A percentile compares a stretch with the other conserved stretches of the same genome.
Evolutionary conservation across 352 stramenopile genomes (phyloP).

Genomic region (Saprolegnia parasitica): DNA sequence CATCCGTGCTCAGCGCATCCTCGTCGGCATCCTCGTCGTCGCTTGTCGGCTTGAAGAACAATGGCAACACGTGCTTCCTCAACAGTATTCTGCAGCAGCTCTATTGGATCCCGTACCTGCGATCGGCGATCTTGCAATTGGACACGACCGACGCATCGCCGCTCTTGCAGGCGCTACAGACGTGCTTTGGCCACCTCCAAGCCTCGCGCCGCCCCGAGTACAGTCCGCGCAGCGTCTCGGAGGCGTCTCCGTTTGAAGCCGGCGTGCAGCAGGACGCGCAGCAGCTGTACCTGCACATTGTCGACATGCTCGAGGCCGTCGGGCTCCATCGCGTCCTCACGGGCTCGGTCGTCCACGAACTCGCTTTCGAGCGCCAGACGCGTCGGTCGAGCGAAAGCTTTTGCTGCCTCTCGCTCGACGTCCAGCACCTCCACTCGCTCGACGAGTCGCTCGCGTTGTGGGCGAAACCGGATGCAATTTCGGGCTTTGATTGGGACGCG

Average conservation of each 20-base stretch:
- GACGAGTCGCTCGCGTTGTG: conserved; percentile 15
- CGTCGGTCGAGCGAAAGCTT: background rate
- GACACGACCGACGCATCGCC: background rate
- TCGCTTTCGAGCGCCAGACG: background rate
- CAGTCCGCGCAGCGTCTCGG: background rate
- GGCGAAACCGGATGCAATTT: background rate
- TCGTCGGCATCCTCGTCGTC: background rate
- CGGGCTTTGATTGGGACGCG: conserved; percentile 8
- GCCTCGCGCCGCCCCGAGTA: too few relatives aligned
- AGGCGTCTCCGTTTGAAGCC: background rate
- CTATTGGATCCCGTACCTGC: conserved; percentile 33
- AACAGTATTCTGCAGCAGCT: conserved; percentile 89
- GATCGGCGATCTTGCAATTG: conserved; percentile 26
- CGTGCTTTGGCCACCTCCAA: conserved; percentile 27
- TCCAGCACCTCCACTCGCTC: background rate
- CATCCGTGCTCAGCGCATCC: too few relatives aligned
- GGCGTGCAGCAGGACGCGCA: conserved; percentile 14
- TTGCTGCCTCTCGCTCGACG: conserved; percentile 16
- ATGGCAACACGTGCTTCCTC: conserved; percentile 93
- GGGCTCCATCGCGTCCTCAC: background rate
- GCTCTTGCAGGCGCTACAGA: conserved; percentile 4
- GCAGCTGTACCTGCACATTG: conserved; percentile 1
- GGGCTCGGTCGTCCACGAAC: background rate
- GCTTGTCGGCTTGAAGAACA: conserved; percentile 74
- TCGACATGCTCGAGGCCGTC: conserved; percentile 1